Percentiles rank a stretch among this genome's conserved stretches.
Conservation (phyloP, 805 yeast genomes). For the Kazachstania taianensis region DNA sequence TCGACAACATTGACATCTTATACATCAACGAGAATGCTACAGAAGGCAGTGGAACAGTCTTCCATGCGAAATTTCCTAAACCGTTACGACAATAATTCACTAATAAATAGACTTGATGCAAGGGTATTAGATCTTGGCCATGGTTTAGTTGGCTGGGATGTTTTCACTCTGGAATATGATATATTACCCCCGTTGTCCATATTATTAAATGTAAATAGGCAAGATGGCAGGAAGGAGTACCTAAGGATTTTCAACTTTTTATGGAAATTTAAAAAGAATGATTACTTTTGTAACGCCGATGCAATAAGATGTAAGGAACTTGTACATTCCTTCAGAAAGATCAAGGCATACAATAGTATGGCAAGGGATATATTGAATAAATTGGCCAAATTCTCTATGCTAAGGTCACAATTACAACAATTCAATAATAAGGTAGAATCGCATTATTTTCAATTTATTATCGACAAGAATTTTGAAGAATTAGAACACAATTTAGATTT, state of each 20-base stretch:
- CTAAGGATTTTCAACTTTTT: constrained; percentile 74
- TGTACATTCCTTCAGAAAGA: constrained; percentile 22
- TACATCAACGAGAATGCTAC: constrained; percentile 53
- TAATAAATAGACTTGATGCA: constrained; percentile 62
- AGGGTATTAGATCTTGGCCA: constrained; percentile 65
- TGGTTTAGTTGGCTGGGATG: constrained; percentile 82
- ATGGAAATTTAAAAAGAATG: constrained; percentile 65
- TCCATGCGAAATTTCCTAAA: constrained; percentile 35
- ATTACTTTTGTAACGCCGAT: constrained; percentile 37
- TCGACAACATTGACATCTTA: constrained; percentile 55
- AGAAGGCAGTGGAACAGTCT: constrained; percentile 50
- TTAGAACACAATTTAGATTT: constrained; percentile 30
- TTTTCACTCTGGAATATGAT: constrained; percentile 75
- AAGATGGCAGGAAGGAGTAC: constrained; percentile 46
- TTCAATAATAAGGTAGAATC: constrained; percentile 27
- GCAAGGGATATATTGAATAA: constrained; percentile 23
- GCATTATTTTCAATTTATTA: constrained; percentile 25
- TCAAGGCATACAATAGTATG: constrained; percentile 17
- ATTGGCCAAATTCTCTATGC: constrained; percentile 21
- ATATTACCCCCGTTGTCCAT: constrained; percentile 42
- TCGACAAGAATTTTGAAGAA: constrained; percentile 23
- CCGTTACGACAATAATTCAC: constrained; percentile 29
- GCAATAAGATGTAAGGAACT: constrained; percentile 36
- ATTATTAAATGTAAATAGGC: constrained; percentile 42
- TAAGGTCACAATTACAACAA: constrained; percentile 29